These are phyloP conservation scores for Colletotrichum sp. DNA, from an alignment of 2,329 filamentous ascomycete genomes.

Conservation along the genomic window DNA sequence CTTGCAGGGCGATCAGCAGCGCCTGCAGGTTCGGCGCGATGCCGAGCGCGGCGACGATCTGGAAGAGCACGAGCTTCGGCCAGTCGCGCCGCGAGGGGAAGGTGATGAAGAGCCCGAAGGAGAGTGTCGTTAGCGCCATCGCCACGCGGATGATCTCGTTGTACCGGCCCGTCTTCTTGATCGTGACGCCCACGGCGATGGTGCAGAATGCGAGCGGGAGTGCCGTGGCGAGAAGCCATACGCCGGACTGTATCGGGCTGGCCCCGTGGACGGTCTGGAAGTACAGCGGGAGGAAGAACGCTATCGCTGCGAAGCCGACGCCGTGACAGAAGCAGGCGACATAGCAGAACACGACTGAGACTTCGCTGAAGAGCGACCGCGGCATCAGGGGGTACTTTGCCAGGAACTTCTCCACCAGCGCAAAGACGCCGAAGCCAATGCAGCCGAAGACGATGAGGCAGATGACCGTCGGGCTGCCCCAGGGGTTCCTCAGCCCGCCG, in stretches of 20 bases:
- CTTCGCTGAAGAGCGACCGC: constrained; percentile 68
- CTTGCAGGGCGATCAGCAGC: constrained; percentile 72
- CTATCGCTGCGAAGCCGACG: constrained; percentile 76
- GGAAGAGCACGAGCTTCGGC: constrained; percentile 63
- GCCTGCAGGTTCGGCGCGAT: constrained; percentile 73
- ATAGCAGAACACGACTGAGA: constrained; percentile 70
- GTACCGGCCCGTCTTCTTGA: constrained; percentile 71
- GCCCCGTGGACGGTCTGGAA: constrained; percentile 78
- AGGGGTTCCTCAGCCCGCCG: constrained; percentile 77
- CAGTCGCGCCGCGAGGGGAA: constrained; percentile 61
- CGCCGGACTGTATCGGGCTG: constrained; percentile 72
- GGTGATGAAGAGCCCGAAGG: constrained; percentile 68
- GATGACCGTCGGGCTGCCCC: constrained; percentile 76
- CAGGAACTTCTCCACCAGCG: constrained; percentile 73
- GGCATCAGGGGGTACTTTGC: constrained; percentile 83
- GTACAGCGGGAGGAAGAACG: constrained; percentile 85
- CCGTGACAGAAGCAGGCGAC: constrained; percentile 74
- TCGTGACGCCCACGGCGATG: constrained; percentile 58
- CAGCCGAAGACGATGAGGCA: constrained; percentile 79
- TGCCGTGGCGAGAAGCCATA: constrained; percentile 76
- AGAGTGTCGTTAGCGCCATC: constrained; percentile 64
- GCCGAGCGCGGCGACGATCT: constrained; percentile 68
- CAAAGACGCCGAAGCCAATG: constrained; percentile 67
- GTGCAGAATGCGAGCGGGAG: constrained; percentile 70
- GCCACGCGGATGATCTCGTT: constrained; percentile 64